Conservation (phyloP, 768 basidiomycete genomes). For the Hortiboletus flavorubellus region DNA sequence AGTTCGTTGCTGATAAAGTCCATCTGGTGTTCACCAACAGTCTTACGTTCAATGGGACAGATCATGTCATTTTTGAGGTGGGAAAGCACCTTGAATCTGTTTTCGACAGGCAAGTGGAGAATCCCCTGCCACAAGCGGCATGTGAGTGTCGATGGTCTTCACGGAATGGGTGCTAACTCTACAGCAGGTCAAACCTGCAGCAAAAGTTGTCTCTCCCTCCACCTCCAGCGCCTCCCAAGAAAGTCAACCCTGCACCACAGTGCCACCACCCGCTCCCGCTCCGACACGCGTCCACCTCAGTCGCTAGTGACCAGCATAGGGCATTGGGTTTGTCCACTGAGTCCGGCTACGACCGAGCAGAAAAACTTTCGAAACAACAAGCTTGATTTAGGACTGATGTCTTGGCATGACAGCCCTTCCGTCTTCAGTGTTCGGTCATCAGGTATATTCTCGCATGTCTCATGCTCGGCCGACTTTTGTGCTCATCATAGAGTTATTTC, state of each 20-base stretch:
- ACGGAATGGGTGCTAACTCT: slow-evolving; percentile 13
- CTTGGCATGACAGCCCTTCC: slow-evolving; percentile 15
- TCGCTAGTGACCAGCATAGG: slow-evolving; percentile 52
- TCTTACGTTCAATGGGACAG: slow-evolving; percentile 88
- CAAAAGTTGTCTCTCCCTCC: slow-evolving; percentile 42
- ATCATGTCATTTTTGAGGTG: slow-evolving; percentile 74
- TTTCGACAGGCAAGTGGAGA: slow-evolving; percentile 86
- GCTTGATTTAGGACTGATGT: slow-evolving; percentile 14
- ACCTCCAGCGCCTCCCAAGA: slow-evolving; percentile 35
- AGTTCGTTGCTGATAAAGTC: slow-evolving; percentile 83
- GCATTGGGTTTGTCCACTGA: neutral
- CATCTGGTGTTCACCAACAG: slow-evolving; percentile 88
- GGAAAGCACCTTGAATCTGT: slow-evolving; percentile 79
- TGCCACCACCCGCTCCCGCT: slow-evolving; percentile 40
- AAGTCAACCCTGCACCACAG: slow-evolving; percentile 24
- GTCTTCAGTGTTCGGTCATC: slow-evolving; percentile 16
- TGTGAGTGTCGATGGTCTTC: slow-evolving; percentile 30
- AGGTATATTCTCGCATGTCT: slow-evolving; percentile 6
- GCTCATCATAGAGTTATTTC: slow-evolving; percentile 5
- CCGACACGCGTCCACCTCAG: slow-evolving; percentile 77
- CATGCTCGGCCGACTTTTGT: neutral
- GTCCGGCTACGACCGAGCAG: neutral
- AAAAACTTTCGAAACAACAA: slow-evolving; percentile 45
- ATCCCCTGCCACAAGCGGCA: slow-evolving; percentile 76
- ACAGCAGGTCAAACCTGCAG: slow-evolving; percentile 41